A percentile compares a stretch with the other conserved stretches of the same genome.
Evolutionary conservation across 1,284 basidiomycete species (phyloP).

Genomic region (Trametes versicolor): DNA sequence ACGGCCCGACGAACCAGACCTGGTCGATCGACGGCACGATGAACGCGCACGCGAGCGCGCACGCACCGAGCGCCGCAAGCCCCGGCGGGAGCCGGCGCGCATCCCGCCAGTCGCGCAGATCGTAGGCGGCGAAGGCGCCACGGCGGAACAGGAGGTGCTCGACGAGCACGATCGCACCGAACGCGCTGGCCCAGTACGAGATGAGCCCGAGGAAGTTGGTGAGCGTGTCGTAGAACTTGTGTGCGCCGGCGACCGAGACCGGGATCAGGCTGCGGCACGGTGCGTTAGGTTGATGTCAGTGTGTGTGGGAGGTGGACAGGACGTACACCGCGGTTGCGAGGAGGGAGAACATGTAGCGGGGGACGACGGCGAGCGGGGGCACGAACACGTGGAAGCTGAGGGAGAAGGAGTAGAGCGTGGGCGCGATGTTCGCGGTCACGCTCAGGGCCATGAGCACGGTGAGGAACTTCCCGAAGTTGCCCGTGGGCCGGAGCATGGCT

Average conservation of each 20-base stretch:
- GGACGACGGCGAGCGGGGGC: slow-evolving; percentile 73
- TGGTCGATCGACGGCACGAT: slow-evolving; percentile 78
- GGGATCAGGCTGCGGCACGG: slow-evolving; percentile 55
- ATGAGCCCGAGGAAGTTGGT: slow-evolving; percentile 79
- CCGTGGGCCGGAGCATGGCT: slow-evolving; percentile 75
- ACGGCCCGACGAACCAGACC: slow-evolving; percentile 78
- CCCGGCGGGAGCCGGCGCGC: slow-evolving; percentile 69
- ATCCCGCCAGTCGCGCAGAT: slow-evolving; percentile 63
- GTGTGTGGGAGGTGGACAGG: background rate
- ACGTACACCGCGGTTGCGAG: slow-evolving; percentile 83
- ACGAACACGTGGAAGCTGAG: slow-evolving; percentile 84
- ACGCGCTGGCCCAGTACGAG: slow-evolving; percentile 75
- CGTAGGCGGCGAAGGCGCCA: slow-evolving; percentile 60
- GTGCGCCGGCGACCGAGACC: slow-evolving; percentile 73
- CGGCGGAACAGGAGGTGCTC: slow-evolving; percentile 74
- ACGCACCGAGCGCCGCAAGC: slow-evolving; percentile 64
- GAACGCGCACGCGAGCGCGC: slow-evolving; percentile 59
- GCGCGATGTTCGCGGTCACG: slow-evolving; percentile 86
- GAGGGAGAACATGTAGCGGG: slow-evolving; percentile 89
- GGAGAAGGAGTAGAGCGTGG: slow-evolving; percentile 87
- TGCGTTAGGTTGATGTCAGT: background rate
- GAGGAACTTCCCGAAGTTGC: slow-evolving; percentile 87
- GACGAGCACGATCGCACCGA: slow-evolving; percentile 63
- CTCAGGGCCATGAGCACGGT: slow-evolving; percentile 86
- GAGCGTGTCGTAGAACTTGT: slow-evolving; percentile 71